Percentiles rank a stretch among this genome's conserved stretches.
phyloP scores from a whole-genome alignment of 164 flowering plant genomes.

The Echeveria elegans region DNA sequence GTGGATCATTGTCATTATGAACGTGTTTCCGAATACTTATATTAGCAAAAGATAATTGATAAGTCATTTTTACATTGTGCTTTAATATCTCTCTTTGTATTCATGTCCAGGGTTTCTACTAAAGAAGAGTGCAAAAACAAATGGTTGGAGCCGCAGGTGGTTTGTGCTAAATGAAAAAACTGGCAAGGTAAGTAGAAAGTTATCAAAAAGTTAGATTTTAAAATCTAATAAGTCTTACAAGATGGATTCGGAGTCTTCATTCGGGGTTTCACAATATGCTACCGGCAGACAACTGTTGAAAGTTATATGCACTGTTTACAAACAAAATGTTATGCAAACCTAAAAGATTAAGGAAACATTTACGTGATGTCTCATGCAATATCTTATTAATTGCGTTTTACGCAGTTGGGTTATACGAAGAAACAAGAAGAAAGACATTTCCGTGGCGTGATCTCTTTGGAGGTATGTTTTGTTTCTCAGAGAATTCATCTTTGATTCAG shows the following conservation, averaged over 20 bases:
- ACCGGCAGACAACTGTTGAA: neutral
- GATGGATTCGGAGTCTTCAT: neutral
- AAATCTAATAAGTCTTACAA: neutral
- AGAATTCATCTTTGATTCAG: neutral
- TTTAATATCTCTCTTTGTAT: neutral
- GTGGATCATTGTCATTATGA: neutral
- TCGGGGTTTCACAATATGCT: neutral
- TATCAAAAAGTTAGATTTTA: neutral
- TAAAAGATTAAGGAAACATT: too few species aligned
- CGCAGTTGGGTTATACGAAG: constrained; percentile 97
- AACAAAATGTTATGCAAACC: too few species aligned
- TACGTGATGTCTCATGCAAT: neutral
- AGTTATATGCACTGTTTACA: too few species aligned
- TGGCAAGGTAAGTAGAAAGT: constrained; percentile 61
- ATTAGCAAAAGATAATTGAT: constrained; percentile 1
- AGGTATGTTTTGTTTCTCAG: constrained; percentile 36
- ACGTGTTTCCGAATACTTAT: too few species aligned
- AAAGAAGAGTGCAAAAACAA: constrained; percentile 88
- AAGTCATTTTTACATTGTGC: neutral
- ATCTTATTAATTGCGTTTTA: constrained; percentile 1
- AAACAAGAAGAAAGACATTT: constrained; percentile 93
- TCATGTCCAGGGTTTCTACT: constrained; percentile 57
- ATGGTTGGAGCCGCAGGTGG: constrained; percentile 95
- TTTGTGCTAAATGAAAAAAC: constrained; percentile 94
- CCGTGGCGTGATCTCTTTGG: constrained; percentile 85